Conservation (phyloP, 1,284 basidiomycete species). For the Puccinia coronata region DNA sequence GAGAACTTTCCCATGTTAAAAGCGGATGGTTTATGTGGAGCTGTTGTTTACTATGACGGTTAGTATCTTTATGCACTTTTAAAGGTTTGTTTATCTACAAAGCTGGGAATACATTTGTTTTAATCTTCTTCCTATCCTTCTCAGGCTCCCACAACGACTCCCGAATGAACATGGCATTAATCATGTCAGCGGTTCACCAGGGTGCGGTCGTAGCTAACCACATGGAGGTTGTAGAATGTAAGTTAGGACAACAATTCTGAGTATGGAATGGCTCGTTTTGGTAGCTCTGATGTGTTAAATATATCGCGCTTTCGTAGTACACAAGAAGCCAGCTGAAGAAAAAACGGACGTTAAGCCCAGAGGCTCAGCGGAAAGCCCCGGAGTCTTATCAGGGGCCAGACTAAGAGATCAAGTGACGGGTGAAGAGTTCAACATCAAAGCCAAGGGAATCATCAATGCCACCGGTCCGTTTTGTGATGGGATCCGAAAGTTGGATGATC, state of each 20-base stretch:
- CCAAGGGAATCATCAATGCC: constrained; percentile 92
- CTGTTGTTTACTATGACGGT: constrained; percentile 97
- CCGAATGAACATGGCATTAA: constrained; percentile 91
- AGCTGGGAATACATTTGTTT: not conserved
- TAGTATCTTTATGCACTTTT: constrained; percentile 52
- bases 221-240: constrained; percentile 72
- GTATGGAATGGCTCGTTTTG: not conserved
- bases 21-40: constrained; percentile 85
- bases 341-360: constrained; percentile 57
- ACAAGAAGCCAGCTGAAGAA: constrained; percentile 64
- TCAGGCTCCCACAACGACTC: constrained; percentile 95
- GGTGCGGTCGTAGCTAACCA: constrained; percentile 90
- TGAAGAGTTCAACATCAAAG: constrained; percentile 76
- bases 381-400: constrained; percentile 72
- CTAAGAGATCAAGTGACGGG: constrained; percentile 82
- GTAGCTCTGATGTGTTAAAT: not conserved
- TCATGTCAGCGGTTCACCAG: constrained; percentile 90
- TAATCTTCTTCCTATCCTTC: not conserved
- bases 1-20: constrained; percentile 97
- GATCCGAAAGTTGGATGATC: constrained; percentile 82
- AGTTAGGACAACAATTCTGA: not conserved
- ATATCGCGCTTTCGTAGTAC: constrained; percentile 59
- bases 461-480: constrained; percentile 92
- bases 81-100: not conserved
- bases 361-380: constrained; percentile 43